Evolutionary conservation across 108 stramenopile species (phyloP), one percentile per base, ranked within the genome.

Genomic region (Conticribra guillardii): DNA sequence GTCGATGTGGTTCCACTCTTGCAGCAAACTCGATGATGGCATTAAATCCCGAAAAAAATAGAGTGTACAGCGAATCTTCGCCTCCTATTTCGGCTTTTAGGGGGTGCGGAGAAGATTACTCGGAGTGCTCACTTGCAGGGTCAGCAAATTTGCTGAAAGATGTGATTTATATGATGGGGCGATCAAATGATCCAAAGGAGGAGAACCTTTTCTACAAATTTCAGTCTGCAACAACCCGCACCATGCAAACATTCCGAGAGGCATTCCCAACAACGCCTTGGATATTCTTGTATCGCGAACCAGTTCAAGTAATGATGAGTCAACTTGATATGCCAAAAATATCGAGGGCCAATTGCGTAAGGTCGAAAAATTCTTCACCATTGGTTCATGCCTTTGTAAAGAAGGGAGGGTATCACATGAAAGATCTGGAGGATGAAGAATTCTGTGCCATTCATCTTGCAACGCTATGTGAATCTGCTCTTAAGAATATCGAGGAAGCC

Each of bases 281-380:
- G 96, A 86, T 95, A 23, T 97, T 91, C 73, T 80, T 99, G 44
- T 96, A 94, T 70, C 78, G 98, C 24, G 91, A 97, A n/a, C 97
- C 97, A 9, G 92, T 96, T 3, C 91, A 98, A 80, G 92, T 96
- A 27, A 93, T 99, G 87, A 91, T 96, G 90, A 85, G 84, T 71
- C 94, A 95, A 31, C 64, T 90, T 54, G 79, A 67, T 49, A 81
- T 50, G 0, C 44, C 62, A 62, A 51, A 22, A 44, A 61, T 52
- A 15, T 70, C 68, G 8, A 55, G 32, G 30, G 91, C 90, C 65
- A 84, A 85, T 41, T 89, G 91, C 57, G 76, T 87, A 1, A 72
- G 77, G 53, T 69, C 64, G 28, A 79, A 77, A 30, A 18, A 53
- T 34, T 83, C 80, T 23, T 82, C 79, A 2, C 32, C 45, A 11